These are phyloP conservation scores for Metrosideros polymorpha DNA, from an alignment of 441 rosid genomes.

Conservation along the genomic window DNA sequence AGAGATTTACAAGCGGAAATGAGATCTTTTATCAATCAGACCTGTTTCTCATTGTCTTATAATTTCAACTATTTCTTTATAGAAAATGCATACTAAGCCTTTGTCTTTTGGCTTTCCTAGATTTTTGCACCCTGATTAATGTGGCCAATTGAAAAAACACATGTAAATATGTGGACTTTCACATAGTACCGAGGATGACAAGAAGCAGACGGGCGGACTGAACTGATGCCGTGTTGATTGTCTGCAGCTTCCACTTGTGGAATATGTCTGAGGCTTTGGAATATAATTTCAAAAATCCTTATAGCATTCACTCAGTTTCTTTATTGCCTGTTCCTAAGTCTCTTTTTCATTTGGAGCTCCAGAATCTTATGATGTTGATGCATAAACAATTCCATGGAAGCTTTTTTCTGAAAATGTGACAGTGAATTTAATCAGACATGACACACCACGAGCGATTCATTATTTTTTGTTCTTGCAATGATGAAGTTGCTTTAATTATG, in stretches of 20 bases:
- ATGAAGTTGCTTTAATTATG: slow-evolving; percentile 47
- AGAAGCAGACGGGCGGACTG: slow-evolving; percentile 91
- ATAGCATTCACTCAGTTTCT: not conserved
- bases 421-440: not conserved
- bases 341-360: not conserved
- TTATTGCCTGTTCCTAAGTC: not conserved
- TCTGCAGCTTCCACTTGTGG: slow-evolving; percentile 47
- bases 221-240: slow-evolving; percentile 89
- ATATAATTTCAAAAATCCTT: not conserved
- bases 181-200: slow-evolving; percentile 45
- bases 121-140: not conserved
- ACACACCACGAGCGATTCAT: not conserved
- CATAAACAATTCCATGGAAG: too few relatives aligned
- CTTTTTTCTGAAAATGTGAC: not conserved
- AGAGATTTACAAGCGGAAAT: not conserved
- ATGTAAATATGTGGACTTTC: not conserved
- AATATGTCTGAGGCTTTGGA: slow-evolving; percentile 41
- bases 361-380: not conserved
- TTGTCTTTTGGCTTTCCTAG: not conserved
- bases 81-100: not conserved
- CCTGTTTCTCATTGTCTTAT: not conserved
- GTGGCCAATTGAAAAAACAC: not conserved
- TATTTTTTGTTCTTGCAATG: slow-evolving; percentile 15
- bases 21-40: not conserved
- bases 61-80: not conserved